Evolutionary conservation across 2,329 filamentous ascomycete genomes (phyloP).

Genomic region (Salinomyces thailandicus): DNA sequence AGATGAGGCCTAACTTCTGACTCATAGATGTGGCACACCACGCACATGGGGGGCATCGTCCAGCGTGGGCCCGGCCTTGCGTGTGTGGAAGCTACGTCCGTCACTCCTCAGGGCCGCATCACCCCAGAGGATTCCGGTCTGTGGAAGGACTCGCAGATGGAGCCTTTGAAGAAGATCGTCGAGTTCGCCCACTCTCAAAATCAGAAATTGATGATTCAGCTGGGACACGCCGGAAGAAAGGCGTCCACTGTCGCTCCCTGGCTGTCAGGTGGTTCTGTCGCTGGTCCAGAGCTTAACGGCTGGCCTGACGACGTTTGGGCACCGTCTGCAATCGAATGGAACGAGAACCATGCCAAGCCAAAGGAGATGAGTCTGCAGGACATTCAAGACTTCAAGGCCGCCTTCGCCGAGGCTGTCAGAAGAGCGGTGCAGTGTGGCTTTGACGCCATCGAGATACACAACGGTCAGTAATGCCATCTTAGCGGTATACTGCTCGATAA

Average conservation of each 20-base stretch:
- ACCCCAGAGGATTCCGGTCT: constrained; percentile 69
- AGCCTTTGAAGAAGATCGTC: constrained; percentile 56
- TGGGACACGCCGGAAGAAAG: constrained; percentile 66
- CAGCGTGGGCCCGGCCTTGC: constrained; percentile 63
- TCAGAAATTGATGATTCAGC: constrained; percentile 67
- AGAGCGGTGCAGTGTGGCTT: constrained; percentile 49
- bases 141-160: constrained; percentile 77
- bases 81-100: constrained; percentile 68
- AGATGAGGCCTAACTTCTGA: too few species aligned
- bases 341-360: constrained; percentile 50
- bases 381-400: constrained; percentile 54
- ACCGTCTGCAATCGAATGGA: constrained; percentile 52
- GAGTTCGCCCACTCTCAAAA: constrained; percentile 73
- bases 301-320: constrained; percentile 45
- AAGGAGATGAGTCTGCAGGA: constrained; percentile 58
- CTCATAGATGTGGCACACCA: constrained; percentile 72
- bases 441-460: constrained; percentile 72
- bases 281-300: constrained; percentile 41
- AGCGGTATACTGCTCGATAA: not conserved
- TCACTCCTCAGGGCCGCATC: constrained; percentile 68
- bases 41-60: constrained; percentile 62
- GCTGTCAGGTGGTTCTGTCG: constrained; percentile 47
- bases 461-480: constrained; percentile 48
- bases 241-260: constrained; percentile 52
- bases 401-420: constrained; percentile 53